Conservation (phyloP, 2,329 filamentous ascomycete species). For the Xylariaceae sp. region DNA sequence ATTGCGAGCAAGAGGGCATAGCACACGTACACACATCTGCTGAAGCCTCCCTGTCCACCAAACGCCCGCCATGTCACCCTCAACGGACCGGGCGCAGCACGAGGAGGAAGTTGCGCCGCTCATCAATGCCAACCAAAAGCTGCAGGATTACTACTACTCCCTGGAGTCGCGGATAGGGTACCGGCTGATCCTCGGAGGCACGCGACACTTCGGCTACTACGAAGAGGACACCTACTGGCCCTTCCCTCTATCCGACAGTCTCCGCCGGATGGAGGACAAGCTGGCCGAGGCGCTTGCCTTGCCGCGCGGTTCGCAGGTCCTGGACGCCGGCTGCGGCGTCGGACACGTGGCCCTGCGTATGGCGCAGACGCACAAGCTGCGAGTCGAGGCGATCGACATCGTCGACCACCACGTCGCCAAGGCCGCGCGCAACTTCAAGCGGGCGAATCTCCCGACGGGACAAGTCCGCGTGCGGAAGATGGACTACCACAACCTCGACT, state of each 20-base stretch:
- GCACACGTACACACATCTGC: background rate
- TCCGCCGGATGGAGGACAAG: conserved; percentile 43
- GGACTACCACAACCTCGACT: conserved; percentile 49
- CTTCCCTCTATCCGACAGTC: conserved; percentile 7
- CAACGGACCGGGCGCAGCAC: background rate
- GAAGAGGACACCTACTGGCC: conserved; percentile 8
- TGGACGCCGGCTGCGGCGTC: conserved; percentile 49
- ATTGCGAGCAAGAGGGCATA: background rate
- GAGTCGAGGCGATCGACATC: conserved; percentile 45
- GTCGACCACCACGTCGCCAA: conserved; percentile 43
- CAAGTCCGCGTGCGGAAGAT: conserved; percentile 33
- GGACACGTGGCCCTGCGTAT: conserved; percentile 46
- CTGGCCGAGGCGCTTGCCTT: conserved; percentile 34
- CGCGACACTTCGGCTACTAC: conserved; percentile 17
- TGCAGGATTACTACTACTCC: conserved; percentile 15
- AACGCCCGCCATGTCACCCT: background rate
- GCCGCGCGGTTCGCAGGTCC: conserved; percentile 38
- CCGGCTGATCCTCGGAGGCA: conserved; percentile 13
- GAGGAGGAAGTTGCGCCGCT: background rate
- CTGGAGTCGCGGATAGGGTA: conserved; percentile 17
- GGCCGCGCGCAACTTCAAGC: conserved; percentile 28
- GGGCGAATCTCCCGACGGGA: conserved; percentile 30
- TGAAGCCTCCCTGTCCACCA: background rate
- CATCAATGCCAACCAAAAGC: conserved; percentile 4
- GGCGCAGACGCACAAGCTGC: conserved; percentile 35